These are phyloP conservation scores for Debaryomycetaceae sp. DNA, from an alignment of 1,139 yeast genomes.

Conservation along the genomic window DNA sequence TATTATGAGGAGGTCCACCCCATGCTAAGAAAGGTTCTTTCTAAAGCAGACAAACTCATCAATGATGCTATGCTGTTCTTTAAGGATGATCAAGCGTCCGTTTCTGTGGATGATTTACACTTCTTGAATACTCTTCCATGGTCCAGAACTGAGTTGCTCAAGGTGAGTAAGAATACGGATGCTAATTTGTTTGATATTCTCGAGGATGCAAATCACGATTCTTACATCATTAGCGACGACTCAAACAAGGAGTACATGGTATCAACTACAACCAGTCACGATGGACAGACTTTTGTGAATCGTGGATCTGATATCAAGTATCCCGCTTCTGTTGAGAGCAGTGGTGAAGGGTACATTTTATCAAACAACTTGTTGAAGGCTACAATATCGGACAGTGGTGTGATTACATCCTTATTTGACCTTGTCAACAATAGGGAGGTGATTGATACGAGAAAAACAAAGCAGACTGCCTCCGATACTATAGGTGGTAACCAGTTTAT, in stretches of 20 bases:
- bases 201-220: background rate
- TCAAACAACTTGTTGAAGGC: conserved; percentile 62
- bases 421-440: conserved; percentile 59
- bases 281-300: conserved; percentile 14
- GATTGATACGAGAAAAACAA: conserved; percentile 50
- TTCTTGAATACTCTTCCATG: conserved; percentile 66
- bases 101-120: conserved; percentile 13
- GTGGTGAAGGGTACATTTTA: conserved; percentile 43
- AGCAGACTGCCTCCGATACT: conserved; percentile 32
- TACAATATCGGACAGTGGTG: conserved; percentile 56
- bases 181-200: conserved; percentile 9
- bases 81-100: conserved; percentile 9
- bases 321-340: conserved; percentile 44
- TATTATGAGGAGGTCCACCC: conserved; percentile 90
- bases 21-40: conserved; percentile 58
- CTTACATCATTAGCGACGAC: background rate
- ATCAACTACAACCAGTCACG: conserved; percentile 7
- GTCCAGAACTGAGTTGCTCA: conserved; percentile 56
- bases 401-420: conserved; percentile 66
- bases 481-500: conserved; percentile 75
- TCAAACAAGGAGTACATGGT: conserved; percentile 4
- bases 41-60: conserved; percentile 51
- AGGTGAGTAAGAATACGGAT: conserved; percentile 17
- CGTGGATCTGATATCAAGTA: conserved; percentile 24
- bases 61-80: conserved; percentile 41